phyloP scores from a whole-genome alignment of 352 stramenopile species.

The Lagenidium giganteum region DNA sequence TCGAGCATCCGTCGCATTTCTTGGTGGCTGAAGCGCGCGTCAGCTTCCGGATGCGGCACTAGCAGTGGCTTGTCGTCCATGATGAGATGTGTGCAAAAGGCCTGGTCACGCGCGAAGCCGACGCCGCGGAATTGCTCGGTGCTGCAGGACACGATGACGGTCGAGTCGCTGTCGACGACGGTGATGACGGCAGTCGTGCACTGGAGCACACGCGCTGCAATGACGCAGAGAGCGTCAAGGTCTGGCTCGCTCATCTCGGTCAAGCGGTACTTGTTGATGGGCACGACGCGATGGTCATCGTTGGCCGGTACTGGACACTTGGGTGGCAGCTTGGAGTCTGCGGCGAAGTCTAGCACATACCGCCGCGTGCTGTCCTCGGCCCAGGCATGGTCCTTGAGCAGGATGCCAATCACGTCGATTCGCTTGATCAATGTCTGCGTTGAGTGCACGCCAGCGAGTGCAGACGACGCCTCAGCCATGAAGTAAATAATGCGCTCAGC shows the following conservation, averaged over 20 bases:
- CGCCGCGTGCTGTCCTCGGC: background rate
- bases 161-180: conserved; percentile 42
- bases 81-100: conserved; percentile 64
- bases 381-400: background rate
- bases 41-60: conserved; percentile 44
- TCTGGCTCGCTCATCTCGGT: conserved; percentile 48
- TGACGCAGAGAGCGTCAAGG: conserved; percentile 61
- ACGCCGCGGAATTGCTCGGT: conserved; percentile 22
- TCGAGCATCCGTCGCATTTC: conserved; percentile 18
- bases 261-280: conserved; percentile 40
- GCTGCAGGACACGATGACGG: conserved; percentile 45
- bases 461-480: background rate
- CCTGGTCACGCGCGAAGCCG: conserved; percentile 45
- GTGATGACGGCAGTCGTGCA: conserved; percentile 58
- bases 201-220: conserved; percentile 46
- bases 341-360: conserved; percentile 9
- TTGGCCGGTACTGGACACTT: conserved; percentile 23
- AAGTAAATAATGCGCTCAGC: background rate
- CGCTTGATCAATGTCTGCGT: conserved; percentile 4
- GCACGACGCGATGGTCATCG: conserved; percentile 38
- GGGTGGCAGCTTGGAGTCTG: background rate
- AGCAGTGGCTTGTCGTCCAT: conserved; percentile 54
- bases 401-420: background rate
- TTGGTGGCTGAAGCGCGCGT: conserved; percentile 64
- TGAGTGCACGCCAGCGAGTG: background rate